Percentiles rank a stretch among this genome's conserved stretches.
Evolutionary conservation across 805 yeast species (phyloP).

Genomic region (Brettanomyces naardenensis): DNA sequence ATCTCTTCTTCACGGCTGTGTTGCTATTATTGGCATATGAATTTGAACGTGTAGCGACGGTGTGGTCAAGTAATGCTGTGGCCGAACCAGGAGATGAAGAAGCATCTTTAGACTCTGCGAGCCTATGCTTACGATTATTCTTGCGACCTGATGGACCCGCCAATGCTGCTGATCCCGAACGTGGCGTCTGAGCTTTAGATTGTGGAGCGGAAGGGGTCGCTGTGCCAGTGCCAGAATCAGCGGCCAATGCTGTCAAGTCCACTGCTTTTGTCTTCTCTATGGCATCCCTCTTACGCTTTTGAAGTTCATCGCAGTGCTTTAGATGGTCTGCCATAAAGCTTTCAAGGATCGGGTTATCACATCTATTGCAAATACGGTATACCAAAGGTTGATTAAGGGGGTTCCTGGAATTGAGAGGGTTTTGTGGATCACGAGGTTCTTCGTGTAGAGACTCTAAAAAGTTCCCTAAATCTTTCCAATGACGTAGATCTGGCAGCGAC

Average conservation of each 20-base stretch:
- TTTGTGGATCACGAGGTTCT: constrained; percentile 7
- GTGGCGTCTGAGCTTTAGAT: neutral
- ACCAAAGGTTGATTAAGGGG: constrained; percentile 32
- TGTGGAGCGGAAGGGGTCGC: neutral
- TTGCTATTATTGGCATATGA: no score
- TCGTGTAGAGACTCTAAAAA: constrained; percentile 24
- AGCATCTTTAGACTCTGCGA: no score
- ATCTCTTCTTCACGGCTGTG: neutral
- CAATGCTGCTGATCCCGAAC: neutral
- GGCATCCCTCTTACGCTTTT: constrained; percentile 18
- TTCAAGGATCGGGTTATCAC: constrained; percentile 37
- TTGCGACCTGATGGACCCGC: no score
- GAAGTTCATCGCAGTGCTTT: constrained; percentile 28
- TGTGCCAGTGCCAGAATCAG: neutral
- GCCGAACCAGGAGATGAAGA: no score
- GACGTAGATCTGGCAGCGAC: constrained; percentile 14
- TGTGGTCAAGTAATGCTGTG: constrained; percentile 4
- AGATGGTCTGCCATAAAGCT: constrained; percentile 32
- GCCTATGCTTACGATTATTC: neutral
- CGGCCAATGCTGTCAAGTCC: neutral
- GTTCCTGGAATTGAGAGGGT: constrained; percentile 13
- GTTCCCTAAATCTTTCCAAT: constrained; percentile 30
- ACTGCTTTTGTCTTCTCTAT: neutral
- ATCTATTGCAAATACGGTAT: constrained; percentile 40
- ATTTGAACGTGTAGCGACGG: constrained; percentile 3